These are phyloP conservation scores for Debaryomyces castellii DNA, from an alignment of 805 yeast species.

Conservation along the genomic window DNA sequence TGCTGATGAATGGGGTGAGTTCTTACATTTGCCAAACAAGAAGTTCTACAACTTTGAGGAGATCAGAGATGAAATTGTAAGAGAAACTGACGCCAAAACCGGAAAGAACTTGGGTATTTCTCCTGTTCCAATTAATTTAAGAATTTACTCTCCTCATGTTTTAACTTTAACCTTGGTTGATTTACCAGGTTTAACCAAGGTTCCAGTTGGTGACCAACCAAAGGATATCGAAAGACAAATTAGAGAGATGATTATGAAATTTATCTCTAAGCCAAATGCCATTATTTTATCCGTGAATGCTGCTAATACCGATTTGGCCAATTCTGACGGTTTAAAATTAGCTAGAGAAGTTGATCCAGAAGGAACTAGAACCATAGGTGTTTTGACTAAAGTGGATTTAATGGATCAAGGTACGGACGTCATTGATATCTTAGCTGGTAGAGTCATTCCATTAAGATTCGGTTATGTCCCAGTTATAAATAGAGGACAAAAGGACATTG, in stretches of 20 bases:
- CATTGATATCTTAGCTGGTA: slow-evolving; percentile 89
- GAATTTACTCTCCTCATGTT: slow-evolving; percentile 92
- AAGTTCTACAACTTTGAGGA: slow-evolving; percentile 85
- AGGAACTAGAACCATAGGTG: slow-evolving; percentile 95
- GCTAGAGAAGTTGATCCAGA: slow-evolving; percentile 98
- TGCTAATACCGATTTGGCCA: slow-evolving; percentile 95
- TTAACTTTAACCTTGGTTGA: slow-evolving; percentile 92
- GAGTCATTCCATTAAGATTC: slow-evolving; percentile 90
- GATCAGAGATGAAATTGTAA: slow-evolving; percentile 85
- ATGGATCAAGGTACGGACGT: slow-evolving; percentile 99
- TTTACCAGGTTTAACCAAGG: slow-evolving; percentile 96
- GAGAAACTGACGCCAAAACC: slow-evolving; percentile 84
- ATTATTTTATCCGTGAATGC: slow-evolving; percentile 92
- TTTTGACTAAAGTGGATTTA: slow-evolving; percentile 89
- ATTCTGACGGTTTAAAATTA: slow-evolving; percentile 91
- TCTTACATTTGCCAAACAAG: slow-evolving; percentile 86
- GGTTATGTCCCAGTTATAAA: slow-evolving; percentile 97
- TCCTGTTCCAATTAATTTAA: slow-evolving; percentile 86
- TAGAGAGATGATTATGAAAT: slow-evolving; percentile 88
- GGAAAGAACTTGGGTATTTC: slow-evolving; percentile 87
- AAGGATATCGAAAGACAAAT: slow-evolving; percentile 94
- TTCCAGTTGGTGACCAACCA: slow-evolving; percentile 99
- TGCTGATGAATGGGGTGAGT: slow-evolving; percentile 95
- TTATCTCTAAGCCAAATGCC: slow-evolving; percentile 93
- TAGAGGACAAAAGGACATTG: slow-evolving; percentile 97